Conservation (phyloP, 2,329 filamentous ascomycete genomes). For the Clarireedia sp. region DNA sequence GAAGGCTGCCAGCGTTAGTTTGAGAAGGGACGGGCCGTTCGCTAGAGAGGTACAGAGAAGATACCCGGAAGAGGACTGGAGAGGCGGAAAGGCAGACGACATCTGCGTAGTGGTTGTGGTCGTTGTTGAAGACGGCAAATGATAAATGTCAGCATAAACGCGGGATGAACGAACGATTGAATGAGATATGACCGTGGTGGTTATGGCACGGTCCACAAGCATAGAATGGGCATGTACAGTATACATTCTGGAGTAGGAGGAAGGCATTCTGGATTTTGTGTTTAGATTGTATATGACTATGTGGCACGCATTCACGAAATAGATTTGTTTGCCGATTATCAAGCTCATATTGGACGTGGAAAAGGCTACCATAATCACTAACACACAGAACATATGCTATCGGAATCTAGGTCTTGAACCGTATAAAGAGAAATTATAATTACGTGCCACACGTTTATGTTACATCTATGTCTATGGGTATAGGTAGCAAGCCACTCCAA, state of each 20-base stretch:
- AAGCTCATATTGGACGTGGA: too few relatives aligned
- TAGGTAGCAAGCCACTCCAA: too few relatives aligned
- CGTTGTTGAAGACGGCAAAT: constrained; percentile 54
- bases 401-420: too few relatives aligned
- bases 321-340: too few relatives aligned
- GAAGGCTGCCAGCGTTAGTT: constrained; percentile 76
- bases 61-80: constrained; percentile 79
- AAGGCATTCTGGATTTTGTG: neutral
- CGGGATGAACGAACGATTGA: neutral
- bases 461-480: too few relatives aligned
- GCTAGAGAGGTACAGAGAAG: constrained; percentile 87
- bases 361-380: too few relatives aligned
- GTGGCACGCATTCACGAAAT: too few relatives aligned
- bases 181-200: neutral
- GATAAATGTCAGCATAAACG: neutral
- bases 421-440: too few relatives aligned
- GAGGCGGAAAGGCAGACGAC: constrained; percentile 91
- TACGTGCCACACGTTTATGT: too few relatives aligned
- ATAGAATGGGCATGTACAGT: neutral
- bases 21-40: constrained; percentile 80
- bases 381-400: too few relatives aligned
- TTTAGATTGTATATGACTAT: neutral
- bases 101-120: constrained; percentile 81
- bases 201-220: neutral
- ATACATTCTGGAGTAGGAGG: neutral